Evolutionary conservation across 352 stramenopile species (phyloP), one percentile per base, ranked within the genome.

Genomic region (Phytopythium vexans): DNA sequence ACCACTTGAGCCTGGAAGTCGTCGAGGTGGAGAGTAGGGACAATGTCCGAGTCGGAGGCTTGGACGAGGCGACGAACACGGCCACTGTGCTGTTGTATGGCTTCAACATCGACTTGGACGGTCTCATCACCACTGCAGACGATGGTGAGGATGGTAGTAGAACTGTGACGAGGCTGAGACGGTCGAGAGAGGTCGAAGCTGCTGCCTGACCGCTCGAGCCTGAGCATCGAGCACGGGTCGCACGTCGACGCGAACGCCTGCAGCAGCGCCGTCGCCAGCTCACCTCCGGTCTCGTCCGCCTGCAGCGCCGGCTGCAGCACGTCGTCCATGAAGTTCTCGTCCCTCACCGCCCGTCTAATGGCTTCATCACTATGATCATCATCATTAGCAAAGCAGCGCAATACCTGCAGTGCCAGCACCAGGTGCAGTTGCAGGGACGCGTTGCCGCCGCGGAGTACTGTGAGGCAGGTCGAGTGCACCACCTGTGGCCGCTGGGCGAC

Each of bases 161-260:
- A n/a, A n/a, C n/a, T n/a, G 21, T 27, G 1, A 27, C 2, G 21
- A 27, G 21, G 21, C 21, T 27, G 21, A 27, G 21, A 27, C 21
- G 2, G 21, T 27, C 21, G 21, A 27, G 21, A 27, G 21, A 27
- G 21, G 21, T 27, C 2, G 21, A 27, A 27, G 8, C 9, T 10
- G 12, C 52, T 34, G 32, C 7, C 15, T 12, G 31, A 43, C n/a
- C 42, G 43, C 15, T 74, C 56, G n/a, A 78, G 64, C 46, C 73
- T 75, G 8, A 82, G 57, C 11, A 62, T 70, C 3, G 72, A 82
- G 34, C 54, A 67, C 27, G 66, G 68, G 43, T 79, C 72, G 32
- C 54, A 55, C 15, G 54, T 69, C 15, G 59, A 60, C 21, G 70
- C 31, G 6, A 53, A 52, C 11, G 53, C 47, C 3, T 61, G 49